Percentiles rank a stretch among this genome's conserved stretches.
These are phyloP conservation scores for Salvia rosmarinus DNA, from an alignment of 257 asterid genomes.

Conservation along the genomic window DNA sequence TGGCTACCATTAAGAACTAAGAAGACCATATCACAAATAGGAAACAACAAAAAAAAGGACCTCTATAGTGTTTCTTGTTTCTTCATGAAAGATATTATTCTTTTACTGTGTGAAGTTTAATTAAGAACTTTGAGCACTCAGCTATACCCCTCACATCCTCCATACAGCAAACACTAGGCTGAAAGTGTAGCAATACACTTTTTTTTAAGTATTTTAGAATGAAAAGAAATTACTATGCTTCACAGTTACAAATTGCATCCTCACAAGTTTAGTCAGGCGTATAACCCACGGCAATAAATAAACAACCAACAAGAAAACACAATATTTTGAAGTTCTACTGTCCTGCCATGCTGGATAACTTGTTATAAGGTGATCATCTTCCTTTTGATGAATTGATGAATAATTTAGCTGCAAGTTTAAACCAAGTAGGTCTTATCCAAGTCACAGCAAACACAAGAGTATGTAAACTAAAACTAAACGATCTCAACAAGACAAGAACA, in stretches of 20 bases:
- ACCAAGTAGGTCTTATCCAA: slow-evolving; percentile 23
- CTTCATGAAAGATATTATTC: slow-evolving; percentile 1
- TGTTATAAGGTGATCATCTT: slow-evolving; percentile 16
- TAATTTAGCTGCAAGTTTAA: slow-evolving; percentile 18
- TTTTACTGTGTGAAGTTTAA: slow-evolving; percentile 1
- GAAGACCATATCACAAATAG: not conserved
- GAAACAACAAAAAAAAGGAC: not conserved
- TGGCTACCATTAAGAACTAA: slow-evolving; percentile 24
- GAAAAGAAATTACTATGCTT: slow-evolving; percentile 3
- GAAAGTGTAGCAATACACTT: not conserved
- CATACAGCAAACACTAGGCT: not conserved
- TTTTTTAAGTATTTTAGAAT: not conserved
- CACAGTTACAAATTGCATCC: not conserved
- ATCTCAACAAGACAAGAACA: slow-evolving; percentile 28
- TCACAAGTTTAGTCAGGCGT: slow-evolving; percentile 8
- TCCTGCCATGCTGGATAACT: slow-evolving; percentile 14
- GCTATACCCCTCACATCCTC: slow-evolving; percentile 16
- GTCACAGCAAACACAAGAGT: slow-evolving; percentile 17
- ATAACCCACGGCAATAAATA: slow-evolving; percentile 1
- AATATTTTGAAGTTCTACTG: slow-evolving; percentile 20
- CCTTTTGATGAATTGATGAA: slow-evolving; percentile 8
- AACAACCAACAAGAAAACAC: slow-evolving; percentile 9
- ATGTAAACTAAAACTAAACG: slow-evolving; percentile 28
- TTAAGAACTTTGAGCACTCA: slow-evolving; percentile 19
- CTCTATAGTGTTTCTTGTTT: not conserved